Conservation (phyloP, 2,329 filamentous ascomycete genomes). For the Catunica adiposa region DNA sequence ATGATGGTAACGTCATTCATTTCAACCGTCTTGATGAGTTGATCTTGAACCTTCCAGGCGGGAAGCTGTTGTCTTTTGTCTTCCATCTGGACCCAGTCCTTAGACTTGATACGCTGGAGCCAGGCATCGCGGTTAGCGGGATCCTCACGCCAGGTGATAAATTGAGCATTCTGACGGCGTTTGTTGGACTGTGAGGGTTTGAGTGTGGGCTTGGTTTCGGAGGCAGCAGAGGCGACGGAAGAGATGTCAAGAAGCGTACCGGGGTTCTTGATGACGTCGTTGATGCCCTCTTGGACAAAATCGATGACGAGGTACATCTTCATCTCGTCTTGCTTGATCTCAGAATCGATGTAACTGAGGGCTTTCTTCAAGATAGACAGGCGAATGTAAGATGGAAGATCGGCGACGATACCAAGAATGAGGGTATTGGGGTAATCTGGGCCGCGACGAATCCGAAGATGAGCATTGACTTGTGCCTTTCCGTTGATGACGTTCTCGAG, state of each 20-base stretch:
- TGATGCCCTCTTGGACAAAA: slow-evolving; percentile 77
- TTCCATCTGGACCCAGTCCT: slow-evolving; percentile 56
- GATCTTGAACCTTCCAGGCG: slow-evolving; percentile 69
- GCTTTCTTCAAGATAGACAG: slow-evolving; percentile 71
- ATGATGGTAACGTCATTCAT: slow-evolving; percentile 71
- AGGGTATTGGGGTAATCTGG: slow-evolving; percentile 54
- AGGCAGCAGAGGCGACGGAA: slow-evolving; percentile 52
- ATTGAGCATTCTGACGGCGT: slow-evolving; percentile 9
- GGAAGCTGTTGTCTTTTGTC: slow-evolving; percentile 56
- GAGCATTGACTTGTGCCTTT: slow-evolving; percentile 34
- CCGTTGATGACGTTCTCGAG: slow-evolving; percentile 41
- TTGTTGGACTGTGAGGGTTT: slow-evolving; percentile 17
- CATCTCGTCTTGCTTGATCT: slow-evolving; percentile 71
- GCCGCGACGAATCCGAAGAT: slow-evolving; percentile 53
- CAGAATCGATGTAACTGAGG: slow-evolving; percentile 51
- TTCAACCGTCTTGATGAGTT: slow-evolving; percentile 59
- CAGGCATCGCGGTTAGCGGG: slow-evolving; percentile 46
- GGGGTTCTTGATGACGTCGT: slow-evolving; percentile 66
- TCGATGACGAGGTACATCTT: slow-evolving; percentile 74
- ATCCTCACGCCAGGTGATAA: slow-evolving; percentile 22
- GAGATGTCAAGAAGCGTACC: slow-evolving; percentile 74
- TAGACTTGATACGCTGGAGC: slow-evolving; percentile 41
- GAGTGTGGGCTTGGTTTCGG: slow-evolving; percentile 28
- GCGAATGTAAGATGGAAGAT: slow-evolving; percentile 81
- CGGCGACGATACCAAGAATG: slow-evolving; percentile 52